Percentiles rank a stretch among this genome's conserved stretches.
These are phyloP conservation scores for Cryptococcus sp. DNA, from an alignment of 1,284 basidiomycete genomes.

Conservation along the genomic window DNA sequence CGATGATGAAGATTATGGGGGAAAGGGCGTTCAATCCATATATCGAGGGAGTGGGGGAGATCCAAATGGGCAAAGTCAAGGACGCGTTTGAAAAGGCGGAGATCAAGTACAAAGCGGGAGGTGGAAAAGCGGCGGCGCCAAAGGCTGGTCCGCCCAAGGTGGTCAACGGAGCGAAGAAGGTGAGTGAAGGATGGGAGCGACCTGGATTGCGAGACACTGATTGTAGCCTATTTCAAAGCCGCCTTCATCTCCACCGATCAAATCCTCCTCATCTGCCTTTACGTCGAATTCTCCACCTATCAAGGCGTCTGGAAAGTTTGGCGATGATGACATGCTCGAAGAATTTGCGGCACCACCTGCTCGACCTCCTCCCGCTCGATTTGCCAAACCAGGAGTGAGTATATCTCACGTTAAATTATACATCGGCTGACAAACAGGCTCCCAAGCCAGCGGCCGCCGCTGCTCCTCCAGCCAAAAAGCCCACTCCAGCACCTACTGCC, in stretches of 20 bases:
- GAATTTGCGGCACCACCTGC: constrained; percentile 9
- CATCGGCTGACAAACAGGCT: constrained; percentile 2
- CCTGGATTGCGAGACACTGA: too few relatives aligned
- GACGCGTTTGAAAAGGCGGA: constrained; percentile 85
- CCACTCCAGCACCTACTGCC: constrained; percentile 16
- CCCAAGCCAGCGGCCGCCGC: constrained; percentile 7
- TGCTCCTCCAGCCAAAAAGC: constrained; percentile 11
- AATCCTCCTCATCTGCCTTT: neutral
- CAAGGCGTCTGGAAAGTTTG: constrained; percentile 1
- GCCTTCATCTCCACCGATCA: constrained; percentile 8
- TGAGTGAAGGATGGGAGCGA: too few relatives aligned
- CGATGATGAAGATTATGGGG: constrained; percentile 94
- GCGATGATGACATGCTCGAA: neutral
- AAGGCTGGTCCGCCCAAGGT: constrained; percentile 37
- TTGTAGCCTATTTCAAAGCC: neutral
- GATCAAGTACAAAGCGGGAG: constrained; percentile 73
- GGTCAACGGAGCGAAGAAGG: neutral
- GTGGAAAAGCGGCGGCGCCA: constrained; percentile 52
- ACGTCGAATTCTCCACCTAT: constrained; percentile 6
- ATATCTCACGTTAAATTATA: neutral
- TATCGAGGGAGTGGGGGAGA: constrained; percentile 80
- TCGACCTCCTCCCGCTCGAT: constrained; percentile 12
- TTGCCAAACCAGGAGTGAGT: constrained; percentile 23
- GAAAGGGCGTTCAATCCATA: constrained; percentile 85
- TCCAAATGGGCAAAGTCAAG: constrained; percentile 88